Percentiles rank a stretch among this genome's conserved stretches.
Evolutionary conservation across 2,329 filamentous ascomycete species (phyloP).

Genomic region (Alternaria infectoria): DNA sequence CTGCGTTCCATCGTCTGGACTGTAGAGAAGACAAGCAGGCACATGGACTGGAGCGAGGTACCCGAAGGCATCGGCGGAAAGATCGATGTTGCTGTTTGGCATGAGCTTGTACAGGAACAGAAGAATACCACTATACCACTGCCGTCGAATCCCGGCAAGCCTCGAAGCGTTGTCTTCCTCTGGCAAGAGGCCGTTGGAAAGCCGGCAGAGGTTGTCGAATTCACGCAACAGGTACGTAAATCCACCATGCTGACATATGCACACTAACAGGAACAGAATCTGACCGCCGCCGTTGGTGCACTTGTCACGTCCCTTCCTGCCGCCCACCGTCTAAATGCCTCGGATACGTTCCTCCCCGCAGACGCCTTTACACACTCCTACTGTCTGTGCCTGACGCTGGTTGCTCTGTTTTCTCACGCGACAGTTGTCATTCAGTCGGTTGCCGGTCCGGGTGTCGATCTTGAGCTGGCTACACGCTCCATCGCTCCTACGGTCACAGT

Average conservation of each 20-base stretch:
- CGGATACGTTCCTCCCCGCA: slow-evolving; percentile 84
- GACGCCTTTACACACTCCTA: slow-evolving; percentile 82
- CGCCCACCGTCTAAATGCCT: slow-evolving; percentile 72
- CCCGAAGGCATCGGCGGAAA: slow-evolving; percentile 76
- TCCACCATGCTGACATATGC: fast-evolving
- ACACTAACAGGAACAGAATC: slow-evolving; percentile 61
- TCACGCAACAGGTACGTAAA: slow-evolving; percentile 68
- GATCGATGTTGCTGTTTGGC: slow-evolving; percentile 89
- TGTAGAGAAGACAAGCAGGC: slow-evolving; percentile 84
- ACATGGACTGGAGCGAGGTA: slow-evolving; percentile 94
- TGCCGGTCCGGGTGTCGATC: slow-evolving; percentile 73
- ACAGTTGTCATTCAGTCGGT: slow-evolving; percentile 90
- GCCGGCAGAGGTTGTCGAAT: slow-evolving; percentile 73
- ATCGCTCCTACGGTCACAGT: slow-evolving; percentile 84
- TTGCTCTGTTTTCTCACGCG: slow-evolving; percentile 82
- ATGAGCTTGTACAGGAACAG: slow-evolving; percentile 79
- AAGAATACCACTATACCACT: slow-evolving; percentile 64
- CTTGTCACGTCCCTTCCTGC: slow-evolving; percentile 78
- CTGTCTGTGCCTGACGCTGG: slow-evolving; percentile 78
- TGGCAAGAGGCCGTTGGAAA: slow-evolving; percentile 63
- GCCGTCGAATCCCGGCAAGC: slow-evolving; percentile 64
- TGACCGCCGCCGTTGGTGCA: slow-evolving; percentile 85
- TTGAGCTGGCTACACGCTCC: slow-evolving; percentile 74
- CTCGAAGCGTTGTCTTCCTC: slow-evolving; percentile 65
- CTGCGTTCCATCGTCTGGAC: slow-evolving; percentile 87